phyloP scores from a whole-genome alignment of 805 yeast species.

The Lipomyces yamanashiensis region DNA sequence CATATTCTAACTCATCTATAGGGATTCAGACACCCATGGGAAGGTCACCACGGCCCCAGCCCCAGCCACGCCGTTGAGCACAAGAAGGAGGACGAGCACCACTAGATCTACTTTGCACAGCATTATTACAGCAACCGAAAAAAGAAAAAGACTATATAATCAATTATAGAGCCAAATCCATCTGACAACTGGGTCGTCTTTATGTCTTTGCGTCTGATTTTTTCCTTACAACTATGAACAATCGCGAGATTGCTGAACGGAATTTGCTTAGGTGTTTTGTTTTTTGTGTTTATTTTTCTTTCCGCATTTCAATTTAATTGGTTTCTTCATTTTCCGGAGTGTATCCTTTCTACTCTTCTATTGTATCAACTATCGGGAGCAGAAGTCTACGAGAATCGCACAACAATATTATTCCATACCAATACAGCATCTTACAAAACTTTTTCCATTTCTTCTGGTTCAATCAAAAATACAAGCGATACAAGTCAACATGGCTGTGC shows the following conservation, averaged over 20 bases:
- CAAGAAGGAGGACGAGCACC: conserved; percentile 38
- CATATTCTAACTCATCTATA: not conserved
- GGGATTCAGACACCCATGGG: conserved; percentile 49
- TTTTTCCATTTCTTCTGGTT: not conserved
- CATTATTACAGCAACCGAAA: not conserved
- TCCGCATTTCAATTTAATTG: conserved; percentile 4
- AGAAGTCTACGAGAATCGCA: not conserved
- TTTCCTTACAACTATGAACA: not conserved
- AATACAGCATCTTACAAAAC: not conserved
- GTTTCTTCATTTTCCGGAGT: too few species aligned
- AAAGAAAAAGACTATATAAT: not conserved
- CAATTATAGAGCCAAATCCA: not conserved
- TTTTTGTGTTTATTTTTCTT: not conserved
- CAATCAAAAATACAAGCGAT: not conserved
- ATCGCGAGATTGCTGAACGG: not conserved
- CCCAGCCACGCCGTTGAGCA: conserved; percentile 27
- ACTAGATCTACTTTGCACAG: not conserved
- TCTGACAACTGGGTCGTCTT: too few species aligned
- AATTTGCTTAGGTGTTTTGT: conserved; percentile 1
- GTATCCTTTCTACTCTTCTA: too few species aligned
- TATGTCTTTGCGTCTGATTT: too few species aligned
- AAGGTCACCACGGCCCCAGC: conserved; percentile 41
- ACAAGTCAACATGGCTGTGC: not conserved
- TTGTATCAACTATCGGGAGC: too few species aligned
- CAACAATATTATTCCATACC: not conserved